Evolutionary conservation across 1,284 basidiomycete genomes (phyloP), one percentile per base, ranked within the genome.

Genomic region (Tilletia walkeri): DNA sequence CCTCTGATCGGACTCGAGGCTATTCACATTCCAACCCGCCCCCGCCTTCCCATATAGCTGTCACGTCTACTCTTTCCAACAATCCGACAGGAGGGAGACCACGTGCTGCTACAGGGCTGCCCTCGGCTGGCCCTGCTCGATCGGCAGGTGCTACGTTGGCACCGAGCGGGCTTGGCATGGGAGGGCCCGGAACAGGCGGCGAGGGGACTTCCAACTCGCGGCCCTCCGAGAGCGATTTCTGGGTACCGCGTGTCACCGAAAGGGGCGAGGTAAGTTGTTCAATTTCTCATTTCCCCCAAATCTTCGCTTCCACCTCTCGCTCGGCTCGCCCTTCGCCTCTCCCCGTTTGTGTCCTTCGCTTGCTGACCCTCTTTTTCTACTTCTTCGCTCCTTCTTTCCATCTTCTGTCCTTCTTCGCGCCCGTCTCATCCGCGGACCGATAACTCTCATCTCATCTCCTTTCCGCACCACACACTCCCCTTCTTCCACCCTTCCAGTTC

Each of bases 401-500:
- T 45, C 41, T 14, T 14, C 6, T 45, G 9, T 45, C 41, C 41
- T 9, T 45, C 41, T 45, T 45, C 41, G 14, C 41, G 14, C 14
- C 41, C 41, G 41, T 45, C 41, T 53, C 50, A n/a, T n/a, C 48
- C n/a, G 48, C 48, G 12, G 18, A 53, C 50, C 50, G 24, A 53
- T 61, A 30, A 30, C 56, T 30, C 50, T 53, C 50, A 18, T 24
- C 20, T 53, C 50, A 30, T 30, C 56, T 61, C 18, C 24, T 66
- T 10, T 49, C 34, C 53, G 38, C 45, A n/a, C 30, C 30, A 24
- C 53, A 5, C 48, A 41, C 5, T 20, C 7, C 10, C 18, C 45
- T 20, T 12, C 56, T 36, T 16, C n/a, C 53, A 24, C 67, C 59
- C 18, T 7, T 59, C 2, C 82, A 97, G 91, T 92, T 97, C 82